Percentiles rank a stretch among this genome's conserved stretches.
phyloP scores from a whole-genome alignment of 768 basidiomycete genomes.

The Boletus bicolor region DNA sequence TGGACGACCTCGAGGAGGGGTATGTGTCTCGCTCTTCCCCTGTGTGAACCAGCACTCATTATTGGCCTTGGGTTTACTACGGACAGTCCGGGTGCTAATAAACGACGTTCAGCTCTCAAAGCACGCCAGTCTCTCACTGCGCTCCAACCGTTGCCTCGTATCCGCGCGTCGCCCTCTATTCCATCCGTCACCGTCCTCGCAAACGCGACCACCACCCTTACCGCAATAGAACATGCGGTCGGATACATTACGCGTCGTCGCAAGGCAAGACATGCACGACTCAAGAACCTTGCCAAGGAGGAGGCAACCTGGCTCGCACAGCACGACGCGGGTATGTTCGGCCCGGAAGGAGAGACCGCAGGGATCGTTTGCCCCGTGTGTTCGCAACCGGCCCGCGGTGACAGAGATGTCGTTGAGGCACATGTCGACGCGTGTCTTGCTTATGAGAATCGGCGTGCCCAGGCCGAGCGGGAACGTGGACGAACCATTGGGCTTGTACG shows the following conservation, averaged over 20 bases:
- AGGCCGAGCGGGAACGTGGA: slow-evolving; percentile 30
- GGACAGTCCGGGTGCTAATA: slow-evolving; percentile 16
- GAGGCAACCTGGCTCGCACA: slow-evolving; percentile 39
- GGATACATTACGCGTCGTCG: slow-evolving; percentile 64
- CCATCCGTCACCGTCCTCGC: slow-evolving; percentile 13
- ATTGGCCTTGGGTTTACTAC: slow-evolving; percentile 32
- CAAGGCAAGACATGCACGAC: slow-evolving; percentile 61
- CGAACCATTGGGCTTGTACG: slow-evolving; percentile 28
- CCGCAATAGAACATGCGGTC: slow-evolving; percentile 51
- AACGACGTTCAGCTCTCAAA: slow-evolving; percentile 44
- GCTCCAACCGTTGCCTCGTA: slow-evolving; percentile 23
- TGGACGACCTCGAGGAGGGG: slow-evolving; percentile 54
- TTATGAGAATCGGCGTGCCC: slow-evolving; percentile 44
- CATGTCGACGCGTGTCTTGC: slow-evolving; percentile 81
- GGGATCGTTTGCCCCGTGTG: slow-evolving; percentile 72
- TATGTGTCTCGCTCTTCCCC: slow-evolving; percentile 29
- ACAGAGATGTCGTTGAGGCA: slow-evolving; percentile 70
- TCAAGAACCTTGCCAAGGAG: slow-evolving; percentile 66
- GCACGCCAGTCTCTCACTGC: slow-evolving; percentile 39
- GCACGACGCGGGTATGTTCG: slow-evolving; percentile 28
- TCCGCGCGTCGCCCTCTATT: slow-evolving; percentile 22
- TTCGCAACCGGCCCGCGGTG: slow-evolving; percentile 52
- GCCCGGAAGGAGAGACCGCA: slow-evolving; percentile 35
- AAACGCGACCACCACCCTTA: slow-evolving; percentile 23
- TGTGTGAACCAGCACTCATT: slow-evolving; percentile 25